Evolutionary conservation across 2,329 filamentous ascomycete genomes (phyloP).

Genomic region (Fusarium nematophilum): DNA sequence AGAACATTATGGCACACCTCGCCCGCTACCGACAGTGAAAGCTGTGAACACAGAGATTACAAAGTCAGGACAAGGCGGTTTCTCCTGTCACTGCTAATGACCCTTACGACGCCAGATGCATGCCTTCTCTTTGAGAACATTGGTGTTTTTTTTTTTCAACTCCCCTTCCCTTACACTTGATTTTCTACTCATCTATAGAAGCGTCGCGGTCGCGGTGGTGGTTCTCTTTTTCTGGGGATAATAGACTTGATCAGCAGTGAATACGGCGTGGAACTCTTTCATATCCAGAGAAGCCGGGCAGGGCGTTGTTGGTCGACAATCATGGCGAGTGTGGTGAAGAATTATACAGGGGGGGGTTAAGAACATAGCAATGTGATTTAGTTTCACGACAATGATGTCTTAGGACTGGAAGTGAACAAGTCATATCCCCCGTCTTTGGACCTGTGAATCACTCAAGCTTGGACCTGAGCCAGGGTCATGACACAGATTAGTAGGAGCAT

Average conservation of each 20-base stretch:
- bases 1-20: constrained; percentile 80
- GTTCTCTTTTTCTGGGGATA: constrained; percentile 17
- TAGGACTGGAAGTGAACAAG: too few species aligned
- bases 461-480: too few species aligned
- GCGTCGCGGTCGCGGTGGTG: constrained; percentile 5
- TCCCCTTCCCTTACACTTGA: constrained; percentile 6
- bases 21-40: constrained; percentile 69
- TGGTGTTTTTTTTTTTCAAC: constrained; percentile 2
- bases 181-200: constrained; percentile 25
- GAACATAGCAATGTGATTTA: constrained; percentile 30
- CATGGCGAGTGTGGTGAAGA: constrained; percentile 1
- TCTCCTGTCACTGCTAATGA: constrained; percentile 10
- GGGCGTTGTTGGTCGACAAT: constrained; percentile 34
- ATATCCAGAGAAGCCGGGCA: constrained; percentile 11
- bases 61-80: not conserved
- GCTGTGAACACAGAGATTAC: not conserved
- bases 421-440: too few species aligned
- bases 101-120: constrained; percentile 34
- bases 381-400: too few species aligned
- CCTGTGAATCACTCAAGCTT: too few species aligned
- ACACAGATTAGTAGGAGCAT: too few species aligned
- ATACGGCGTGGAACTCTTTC: constrained; percentile 7
- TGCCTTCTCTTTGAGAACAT: constrained; percentile 20
- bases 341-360: constrained; percentile 1
- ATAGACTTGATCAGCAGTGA: constrained; percentile 20